These are phyloP conservation scores for Actinidia chinensis DNA, from an alignment of 179 eudicot genomes.

Conservation along the genomic window DNA sequence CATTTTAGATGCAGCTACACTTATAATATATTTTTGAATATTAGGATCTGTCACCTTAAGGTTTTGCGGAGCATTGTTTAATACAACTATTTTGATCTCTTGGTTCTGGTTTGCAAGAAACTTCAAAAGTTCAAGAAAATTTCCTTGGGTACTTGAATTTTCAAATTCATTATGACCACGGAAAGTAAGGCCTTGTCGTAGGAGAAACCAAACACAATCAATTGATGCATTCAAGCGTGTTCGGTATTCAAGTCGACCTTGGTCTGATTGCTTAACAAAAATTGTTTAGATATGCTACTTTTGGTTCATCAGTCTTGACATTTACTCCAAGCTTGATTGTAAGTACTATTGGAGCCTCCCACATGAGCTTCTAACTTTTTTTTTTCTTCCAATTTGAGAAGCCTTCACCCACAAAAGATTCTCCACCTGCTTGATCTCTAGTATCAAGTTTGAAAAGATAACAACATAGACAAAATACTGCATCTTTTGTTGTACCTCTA, in stretches of 20 bases:
- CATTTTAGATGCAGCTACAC: background rate
- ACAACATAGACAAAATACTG: no score
- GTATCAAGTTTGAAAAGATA: no score
- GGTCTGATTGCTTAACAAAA: background rate
- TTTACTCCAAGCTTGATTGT: background rate
- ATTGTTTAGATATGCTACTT: background rate
- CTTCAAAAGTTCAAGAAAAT: background rate
- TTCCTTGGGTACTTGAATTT: background rate
- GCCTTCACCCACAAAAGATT: background rate
- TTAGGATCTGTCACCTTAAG: background rate
- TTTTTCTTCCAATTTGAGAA: background rate
- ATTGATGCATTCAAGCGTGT: background rate
- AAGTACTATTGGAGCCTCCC: background rate
- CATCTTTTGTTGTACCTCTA: no score
- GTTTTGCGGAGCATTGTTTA: background rate
- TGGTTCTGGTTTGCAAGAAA: background rate
- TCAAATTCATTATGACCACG: background rate
- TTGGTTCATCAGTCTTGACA: background rate
- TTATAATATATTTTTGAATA: background rate
- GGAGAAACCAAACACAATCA: background rate
- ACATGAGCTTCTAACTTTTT: background rate
- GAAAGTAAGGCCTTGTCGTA: background rate
- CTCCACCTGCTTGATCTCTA: no score
- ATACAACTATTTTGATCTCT: background rate
- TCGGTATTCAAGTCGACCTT: background rate